Evolutionary conservation across 768 basidiomycete species (phyloP).

Genomic region (Pleurotus platypus): DNA sequence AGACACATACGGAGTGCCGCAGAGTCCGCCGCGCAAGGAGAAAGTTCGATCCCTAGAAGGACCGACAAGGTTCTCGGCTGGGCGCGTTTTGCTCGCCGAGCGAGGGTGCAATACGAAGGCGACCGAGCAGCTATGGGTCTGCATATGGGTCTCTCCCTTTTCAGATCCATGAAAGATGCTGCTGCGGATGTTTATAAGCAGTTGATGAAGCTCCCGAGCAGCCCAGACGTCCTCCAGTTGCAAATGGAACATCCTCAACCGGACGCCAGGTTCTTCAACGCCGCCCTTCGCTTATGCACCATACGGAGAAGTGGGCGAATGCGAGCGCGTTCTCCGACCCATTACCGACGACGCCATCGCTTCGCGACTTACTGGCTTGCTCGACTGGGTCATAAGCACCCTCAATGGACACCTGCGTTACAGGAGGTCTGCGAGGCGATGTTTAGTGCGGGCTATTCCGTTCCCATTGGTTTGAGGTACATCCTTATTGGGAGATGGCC

Average conservation of each 20-base stretch:
- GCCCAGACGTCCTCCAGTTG: constrained; percentile 7
- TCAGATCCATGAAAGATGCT: constrained; percentile 9
- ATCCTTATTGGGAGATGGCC: constrained; percentile 31
- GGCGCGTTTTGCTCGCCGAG: constrained; percentile 6
- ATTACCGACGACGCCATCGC: constrained; percentile 26
- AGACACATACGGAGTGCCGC: constrained; percentile 16
- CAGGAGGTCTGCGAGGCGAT: constrained; percentile 35
- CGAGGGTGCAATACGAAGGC: not conserved
- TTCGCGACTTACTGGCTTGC: constrained; percentile 23
- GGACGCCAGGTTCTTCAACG: constrained; percentile 71
- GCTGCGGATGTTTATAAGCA: constrained; percentile 17
- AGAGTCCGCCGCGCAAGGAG: constrained; percentile 12
- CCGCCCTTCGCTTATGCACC: constrained; percentile 43
- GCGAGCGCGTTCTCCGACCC: constrained; percentile 14
- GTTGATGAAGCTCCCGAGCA: constrained; percentile 9
- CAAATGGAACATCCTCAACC: constrained; percentile 34
- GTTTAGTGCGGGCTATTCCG: constrained; percentile 30
- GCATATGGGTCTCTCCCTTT: constrained; percentile 10
- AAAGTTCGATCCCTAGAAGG: constrained; percentile 1
- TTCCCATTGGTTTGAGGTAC: constrained; percentile 36
- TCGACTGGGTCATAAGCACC: constrained; percentile 18
- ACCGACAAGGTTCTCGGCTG: constrained; percentile 13
- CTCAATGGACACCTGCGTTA: constrained; percentile 29
- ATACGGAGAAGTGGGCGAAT: constrained; percentile 13
- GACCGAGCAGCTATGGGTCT: constrained; percentile 3